phyloP scores from a whole-genome alignment of 2,329 filamentous ascomycete species.

The Arthroderma sp. region DNA sequence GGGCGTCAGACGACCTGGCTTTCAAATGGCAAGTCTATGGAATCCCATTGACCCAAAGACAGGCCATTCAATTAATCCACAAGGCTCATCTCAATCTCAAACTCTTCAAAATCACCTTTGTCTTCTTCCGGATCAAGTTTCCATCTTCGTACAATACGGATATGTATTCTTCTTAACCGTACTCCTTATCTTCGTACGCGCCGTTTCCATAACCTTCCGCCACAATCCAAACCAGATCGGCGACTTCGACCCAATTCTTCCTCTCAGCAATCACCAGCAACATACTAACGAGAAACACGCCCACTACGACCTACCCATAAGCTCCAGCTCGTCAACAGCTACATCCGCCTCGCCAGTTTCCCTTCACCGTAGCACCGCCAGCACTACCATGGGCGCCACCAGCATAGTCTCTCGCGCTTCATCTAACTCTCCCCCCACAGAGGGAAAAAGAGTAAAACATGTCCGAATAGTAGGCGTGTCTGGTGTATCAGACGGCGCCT shows the following conservation, averaged over 20 bases:
- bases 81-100: constrained; percentile 11
- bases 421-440: constrained; percentile 3
- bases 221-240: constrained; percentile 9
- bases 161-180: constrained; percentile 46
- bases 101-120: constrained; percentile 86
- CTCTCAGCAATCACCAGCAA: constrained; percentile 16
- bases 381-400: background rate
- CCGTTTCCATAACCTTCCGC: constrained; percentile 22
- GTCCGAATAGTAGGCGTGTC: constrained; percentile 4
- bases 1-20: constrained; percentile 79
- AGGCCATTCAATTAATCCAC: constrained; percentile 18
- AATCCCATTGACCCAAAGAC: constrained; percentile 61
- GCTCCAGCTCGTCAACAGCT: constrained; percentile 5
- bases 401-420: constrained; percentile 4
- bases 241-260: constrained; percentile 15
- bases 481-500: constrained; percentile 1
- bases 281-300: constrained; percentile 14
- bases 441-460: constrained; percentile 5
- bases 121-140: constrained; percentile 74
- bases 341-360: constrained; percentile 1
- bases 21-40: constrained; percentile 79
- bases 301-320: constrained; percentile 12
- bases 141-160: constrained; percentile 69
- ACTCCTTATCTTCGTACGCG: constrained; percentile 32
- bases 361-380: background rate